Conservation (phyloP, 345 rosid species). For the Gossypium sturtianum region DNA sequence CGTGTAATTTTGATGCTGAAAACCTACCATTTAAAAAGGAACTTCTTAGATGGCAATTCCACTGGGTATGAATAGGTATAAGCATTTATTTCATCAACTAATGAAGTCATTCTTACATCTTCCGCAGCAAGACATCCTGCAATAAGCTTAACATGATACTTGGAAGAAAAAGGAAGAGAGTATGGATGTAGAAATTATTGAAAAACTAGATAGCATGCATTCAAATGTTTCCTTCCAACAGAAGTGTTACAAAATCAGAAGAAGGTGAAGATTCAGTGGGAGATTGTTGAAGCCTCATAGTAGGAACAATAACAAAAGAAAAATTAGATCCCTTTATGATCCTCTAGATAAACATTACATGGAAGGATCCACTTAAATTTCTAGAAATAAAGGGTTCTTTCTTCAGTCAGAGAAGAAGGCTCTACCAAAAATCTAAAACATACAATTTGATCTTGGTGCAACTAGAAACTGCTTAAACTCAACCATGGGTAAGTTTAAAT, state of each 20-base stretch:
- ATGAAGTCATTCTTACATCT: slow-evolving; percentile 49
- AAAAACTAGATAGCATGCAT: slow-evolving; percentile 1
- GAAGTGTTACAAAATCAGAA: not conserved
- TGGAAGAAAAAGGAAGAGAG: not conserved
- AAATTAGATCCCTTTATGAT: not conserved
- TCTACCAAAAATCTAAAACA: not conserved
- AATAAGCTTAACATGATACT: slow-evolving; percentile 15
- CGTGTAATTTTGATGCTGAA: slow-evolving; percentile 2
- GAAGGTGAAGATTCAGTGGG: not conserved
- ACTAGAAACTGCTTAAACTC: not conserved
- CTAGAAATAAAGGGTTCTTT: not conserved
- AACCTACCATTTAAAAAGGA: slow-evolving; percentile 70
- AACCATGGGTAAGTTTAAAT: not conserved
- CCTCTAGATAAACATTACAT: not conserved
- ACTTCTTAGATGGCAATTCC: slow-evolving; percentile 56
- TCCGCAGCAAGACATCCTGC: slow-evolving; percentile 54
- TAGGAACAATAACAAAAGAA: not conserved
- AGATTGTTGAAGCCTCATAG: not conserved
- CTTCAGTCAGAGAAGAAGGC: not conserved
- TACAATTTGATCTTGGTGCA: not conserved
- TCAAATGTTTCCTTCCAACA: not conserved
- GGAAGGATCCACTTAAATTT: not conserved
- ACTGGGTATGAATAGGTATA: slow-evolving; percentile 70
- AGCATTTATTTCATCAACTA: slow-evolving; percentile 78
- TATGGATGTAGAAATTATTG: not conserved